These are phyloP conservation scores for Vigna mungo DNA, from an alignment of 306 rosid genomes.

Conservation along the genomic window DNA sequence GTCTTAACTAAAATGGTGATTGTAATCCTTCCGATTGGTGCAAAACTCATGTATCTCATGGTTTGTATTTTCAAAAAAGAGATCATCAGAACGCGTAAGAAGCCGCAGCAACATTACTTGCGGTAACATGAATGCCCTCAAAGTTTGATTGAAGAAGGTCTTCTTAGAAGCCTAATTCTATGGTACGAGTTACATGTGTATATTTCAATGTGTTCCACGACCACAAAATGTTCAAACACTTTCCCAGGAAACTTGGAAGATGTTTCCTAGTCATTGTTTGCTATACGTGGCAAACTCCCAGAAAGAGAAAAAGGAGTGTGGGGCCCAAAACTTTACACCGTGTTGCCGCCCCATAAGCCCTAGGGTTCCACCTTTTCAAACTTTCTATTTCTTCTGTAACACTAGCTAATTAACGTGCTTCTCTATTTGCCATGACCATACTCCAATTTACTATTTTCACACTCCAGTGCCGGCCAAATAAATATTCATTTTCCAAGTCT, in stretches of 20 bases:
- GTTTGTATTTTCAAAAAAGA: conserved; percentile 22
- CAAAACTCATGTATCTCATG: conserved; percentile 38
- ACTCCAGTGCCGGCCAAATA: conserved; percentile 31
- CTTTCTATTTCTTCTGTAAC: not conserved
- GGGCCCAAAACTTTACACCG: conserved; percentile 31
- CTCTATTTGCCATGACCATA: not conserved
- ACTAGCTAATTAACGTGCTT: not conserved
- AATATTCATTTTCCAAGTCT: not conserved
- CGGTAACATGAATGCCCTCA: not conserved
- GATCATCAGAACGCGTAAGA: conserved; percentile 18
- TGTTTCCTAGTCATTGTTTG: not conserved
- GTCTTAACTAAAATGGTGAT: not conserved
- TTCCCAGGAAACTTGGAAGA: conserved; percentile 28
- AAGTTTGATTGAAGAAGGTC: not conserved
- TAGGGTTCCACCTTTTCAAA: not conserved
- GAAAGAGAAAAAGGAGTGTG: not conserved
- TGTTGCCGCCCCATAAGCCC: conserved; percentile 26
- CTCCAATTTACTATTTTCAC: conserved; percentile 4
- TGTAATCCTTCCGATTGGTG: not conserved
- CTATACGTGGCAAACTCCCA: not conserved
- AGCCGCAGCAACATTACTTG: not conserved
- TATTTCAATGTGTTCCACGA: conserved; percentile 28
- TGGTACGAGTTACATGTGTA: conserved; percentile 7
- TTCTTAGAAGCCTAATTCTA: not conserved
- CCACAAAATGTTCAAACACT: not conserved